phyloP scores from a whole-genome alignment of 192 early-diverging fungal species.

The Coemansia sp. region DNA sequence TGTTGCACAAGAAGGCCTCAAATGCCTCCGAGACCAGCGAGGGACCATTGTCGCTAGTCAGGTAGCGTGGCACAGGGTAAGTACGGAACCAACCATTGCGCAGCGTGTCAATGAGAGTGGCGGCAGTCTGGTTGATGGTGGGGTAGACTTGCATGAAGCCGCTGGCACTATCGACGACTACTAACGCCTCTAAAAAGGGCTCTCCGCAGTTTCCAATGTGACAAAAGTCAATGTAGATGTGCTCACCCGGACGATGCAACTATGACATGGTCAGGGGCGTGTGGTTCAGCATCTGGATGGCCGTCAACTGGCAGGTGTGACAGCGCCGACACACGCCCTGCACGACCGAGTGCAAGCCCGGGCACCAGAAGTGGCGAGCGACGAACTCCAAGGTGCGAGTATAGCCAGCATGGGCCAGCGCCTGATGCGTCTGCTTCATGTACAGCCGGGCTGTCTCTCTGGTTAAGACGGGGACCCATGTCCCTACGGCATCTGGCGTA shows the following conservation, averaged over 20 bases:
- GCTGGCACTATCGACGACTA: constrained; percentile 17
- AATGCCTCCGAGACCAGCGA: constrained; percentile 13
- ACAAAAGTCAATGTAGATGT: constrained; percentile 29
- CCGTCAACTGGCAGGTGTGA: constrained; percentile 21
- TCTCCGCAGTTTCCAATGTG: constrained; percentile 16
- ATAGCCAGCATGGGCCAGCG: constrained; percentile 15
- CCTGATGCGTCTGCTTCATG: neutral
- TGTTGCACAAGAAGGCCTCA: neutral
- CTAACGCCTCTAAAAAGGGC: constrained; percentile 10
- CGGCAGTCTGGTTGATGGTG: constrained; percentile 1
- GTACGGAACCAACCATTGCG: constrained; percentile 1
- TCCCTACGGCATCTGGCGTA: neutral
- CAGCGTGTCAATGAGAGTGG: neutral
- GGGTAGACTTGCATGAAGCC: constrained; percentile 19
- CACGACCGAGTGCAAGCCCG: neutral
- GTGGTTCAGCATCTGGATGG: constrained; percentile 9
- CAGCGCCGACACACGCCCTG: neutral
- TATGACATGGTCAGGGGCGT: constrained; percentile 7
- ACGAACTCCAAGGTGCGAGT: neutral
- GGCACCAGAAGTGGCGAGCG: neutral
- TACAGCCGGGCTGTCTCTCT: neutral
- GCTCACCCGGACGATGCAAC: constrained; percentile 1
- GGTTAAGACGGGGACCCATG: constrained; percentile 4
- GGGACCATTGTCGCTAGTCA: constrained; percentile 33
- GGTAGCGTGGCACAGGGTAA: neutral